A percentile compares a stretch with the other conserved stretches of the same genome.
These are phyloP conservation scores for Chytridiales sp. DNA, from an alignment of 371 early-diverging fungal species.

Conservation along the genomic window DNA sequence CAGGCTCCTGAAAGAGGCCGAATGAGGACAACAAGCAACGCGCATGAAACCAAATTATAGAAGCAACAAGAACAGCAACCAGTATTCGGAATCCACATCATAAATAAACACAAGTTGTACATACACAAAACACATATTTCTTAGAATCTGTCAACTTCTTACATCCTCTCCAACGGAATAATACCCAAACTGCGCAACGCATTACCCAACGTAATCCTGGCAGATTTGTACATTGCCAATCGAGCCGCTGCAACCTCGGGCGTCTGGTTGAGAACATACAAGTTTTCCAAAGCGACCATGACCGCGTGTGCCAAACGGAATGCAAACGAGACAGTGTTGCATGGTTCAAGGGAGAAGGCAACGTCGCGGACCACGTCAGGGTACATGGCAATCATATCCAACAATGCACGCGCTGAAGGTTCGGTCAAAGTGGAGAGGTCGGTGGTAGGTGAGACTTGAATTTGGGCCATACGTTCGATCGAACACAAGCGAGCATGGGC, in stretches of 20 bases:
- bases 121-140: no score
- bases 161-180: constrained; percentile 88
- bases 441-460: constrained; percentile 7
- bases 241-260: constrained; percentile 80
- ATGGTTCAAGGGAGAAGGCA: constrained; percentile 79
- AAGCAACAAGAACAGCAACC: no score
- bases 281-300: constrained; percentile 76
- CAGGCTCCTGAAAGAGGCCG: no score
- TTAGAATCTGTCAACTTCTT: no score
- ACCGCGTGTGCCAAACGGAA: constrained; percentile 85
- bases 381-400: constrained; percentile 84
- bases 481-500: constrained; percentile 96
- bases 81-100: no score
- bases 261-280: constrained; percentile 81
- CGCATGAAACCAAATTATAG: no score
- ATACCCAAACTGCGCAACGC: constrained; percentile 76
- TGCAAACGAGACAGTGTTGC: constrained; percentile 89
- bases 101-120: no score
- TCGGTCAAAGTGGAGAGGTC: constrained; percentile 62
- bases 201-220: constrained; percentile 76
- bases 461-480: constrained; percentile 69
- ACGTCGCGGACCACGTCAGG: constrained; percentile 77
- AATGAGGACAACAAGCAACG: no score
- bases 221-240: constrained; percentile 71
- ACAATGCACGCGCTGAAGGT: constrained; percentile 68